These are phyloP conservation scores for Globisporangium nodosum DNA, from an alignment of 352 stramenopile genomes.

Conservation along the genomic window DNA sequence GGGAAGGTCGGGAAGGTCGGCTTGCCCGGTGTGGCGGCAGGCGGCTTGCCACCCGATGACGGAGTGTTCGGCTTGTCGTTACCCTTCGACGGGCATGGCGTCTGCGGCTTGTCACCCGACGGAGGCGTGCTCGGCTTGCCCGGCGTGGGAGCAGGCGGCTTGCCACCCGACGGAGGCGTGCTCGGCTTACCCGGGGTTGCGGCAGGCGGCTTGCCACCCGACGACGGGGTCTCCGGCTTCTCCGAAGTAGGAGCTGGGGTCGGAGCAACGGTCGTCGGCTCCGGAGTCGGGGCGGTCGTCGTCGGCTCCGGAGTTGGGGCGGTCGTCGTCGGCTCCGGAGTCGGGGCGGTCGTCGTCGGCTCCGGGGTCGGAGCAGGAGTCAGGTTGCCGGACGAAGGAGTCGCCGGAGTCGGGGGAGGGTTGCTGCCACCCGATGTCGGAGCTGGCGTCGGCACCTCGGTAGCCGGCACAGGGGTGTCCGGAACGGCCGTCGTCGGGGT, in stretches of 20 bases:
- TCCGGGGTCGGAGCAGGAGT: too few relatives aligned
- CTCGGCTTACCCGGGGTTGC: too few relatives aligned
- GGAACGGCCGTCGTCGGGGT: too few relatives aligned
- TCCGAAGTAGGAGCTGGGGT: conserved; percentile 3
- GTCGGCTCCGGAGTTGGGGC: background rate
- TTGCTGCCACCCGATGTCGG: too few relatives aligned
- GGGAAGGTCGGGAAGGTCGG: too few relatives aligned
- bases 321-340: conserved; percentile 8
- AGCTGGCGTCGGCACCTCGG: too few relatives aligned
- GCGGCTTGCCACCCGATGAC: conserved; percentile 1
- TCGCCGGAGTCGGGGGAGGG: too few relatives aligned
- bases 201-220: too few relatives aligned
- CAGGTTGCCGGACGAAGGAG: too few relatives aligned
- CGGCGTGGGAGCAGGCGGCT: background rate
- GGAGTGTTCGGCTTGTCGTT: conserved; percentile 1
- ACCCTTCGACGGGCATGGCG: conserved; percentile 2
- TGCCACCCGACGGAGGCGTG: background rate
- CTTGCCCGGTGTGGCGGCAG: too few relatives aligned
- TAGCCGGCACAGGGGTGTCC: too few relatives aligned
- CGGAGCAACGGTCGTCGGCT: conserved; percentile 4
- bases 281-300: background rate
- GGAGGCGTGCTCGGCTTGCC: background rate
- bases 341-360: background rate
- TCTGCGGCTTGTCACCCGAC: background rate
- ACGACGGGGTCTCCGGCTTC: background rate